Conservation (phyloP, 31 red algal species). For the Asparagopsis taxiformis region DNA sequence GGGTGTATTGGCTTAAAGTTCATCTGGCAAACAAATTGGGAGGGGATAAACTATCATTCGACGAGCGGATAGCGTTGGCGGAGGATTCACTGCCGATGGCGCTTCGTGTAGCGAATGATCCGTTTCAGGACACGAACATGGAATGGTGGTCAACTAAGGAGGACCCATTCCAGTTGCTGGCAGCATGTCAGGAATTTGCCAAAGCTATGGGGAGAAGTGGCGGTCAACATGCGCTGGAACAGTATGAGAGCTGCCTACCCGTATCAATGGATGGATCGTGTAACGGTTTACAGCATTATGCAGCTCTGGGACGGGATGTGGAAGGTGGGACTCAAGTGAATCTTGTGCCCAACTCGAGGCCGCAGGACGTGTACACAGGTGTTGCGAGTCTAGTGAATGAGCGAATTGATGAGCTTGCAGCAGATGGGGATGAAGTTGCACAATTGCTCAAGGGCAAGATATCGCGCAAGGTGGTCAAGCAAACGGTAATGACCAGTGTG, state of each 20-base stretch:
- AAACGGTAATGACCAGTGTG: slow-evolving; percentile 97
- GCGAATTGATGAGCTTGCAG: slow-evolving; percentile 37
- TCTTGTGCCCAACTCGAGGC: slow-evolving; percentile 72
- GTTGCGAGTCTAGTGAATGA: slow-evolving; percentile 63
- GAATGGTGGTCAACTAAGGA: slow-evolving; percentile 86
- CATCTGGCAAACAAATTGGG: slow-evolving; percentile 88
- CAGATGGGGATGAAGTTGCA: slow-evolving; percentile 47
- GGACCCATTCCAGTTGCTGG: slow-evolving; percentile 94
- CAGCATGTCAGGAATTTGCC: slow-evolving; percentile 73
- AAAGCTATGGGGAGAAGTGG: slow-evolving; percentile 40
- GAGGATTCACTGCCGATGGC: slow-evolving; percentile 35
- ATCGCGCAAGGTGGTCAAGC: slow-evolving; percentile 86
- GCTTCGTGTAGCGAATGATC: slow-evolving; percentile 51
- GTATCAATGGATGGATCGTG: slow-evolving; percentile 90
- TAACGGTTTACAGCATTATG: slow-evolving; percentile 97
- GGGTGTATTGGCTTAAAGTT: slow-evolving; percentile 88
- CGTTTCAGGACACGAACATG: slow-evolving; percentile 41
- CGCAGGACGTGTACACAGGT: slow-evolving; percentile 88
- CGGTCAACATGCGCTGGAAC: slow-evolving; percentile 29
- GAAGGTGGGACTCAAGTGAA: slow-evolving; percentile 79
- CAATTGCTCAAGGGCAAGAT: slow-evolving; percentile 48
- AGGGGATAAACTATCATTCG: slow-evolving; percentile 69
- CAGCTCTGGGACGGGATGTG: slow-evolving; percentile 79
- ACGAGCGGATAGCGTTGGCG: slow-evolving; percentile 59
- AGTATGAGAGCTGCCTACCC: slow-evolving; percentile 62